phyloP scores from a whole-genome alignment of 208 protist genomes.

The Trypanosoma vivax region DNA sequence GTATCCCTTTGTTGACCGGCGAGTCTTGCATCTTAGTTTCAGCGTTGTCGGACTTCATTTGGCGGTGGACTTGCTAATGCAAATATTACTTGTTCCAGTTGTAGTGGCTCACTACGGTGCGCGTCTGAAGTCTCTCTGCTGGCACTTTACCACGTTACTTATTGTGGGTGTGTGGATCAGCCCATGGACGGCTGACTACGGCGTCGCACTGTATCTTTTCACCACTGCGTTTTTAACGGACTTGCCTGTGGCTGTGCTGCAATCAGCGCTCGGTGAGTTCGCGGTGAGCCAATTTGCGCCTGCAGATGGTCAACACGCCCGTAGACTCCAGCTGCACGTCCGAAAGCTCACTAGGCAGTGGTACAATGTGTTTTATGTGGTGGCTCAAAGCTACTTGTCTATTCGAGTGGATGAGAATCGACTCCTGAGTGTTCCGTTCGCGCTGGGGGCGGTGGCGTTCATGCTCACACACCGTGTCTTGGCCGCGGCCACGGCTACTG shows the following conservation, averaged over 20 bases:
- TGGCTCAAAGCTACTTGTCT: background rate
- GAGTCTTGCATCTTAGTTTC: slow-evolving; percentile 27
- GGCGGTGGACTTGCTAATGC: slow-evolving; percentile 20
- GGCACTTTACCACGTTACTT: slow-evolving; percentile 5
- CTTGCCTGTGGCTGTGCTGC: slow-evolving; percentile 25
- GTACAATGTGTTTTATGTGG: slow-evolving; percentile 3
- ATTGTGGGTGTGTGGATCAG: slow-evolving; percentile 6
- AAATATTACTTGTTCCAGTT: slow-evolving; percentile 23
- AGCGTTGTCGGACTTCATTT: slow-evolving; percentile 32
- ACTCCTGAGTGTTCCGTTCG: background rate
- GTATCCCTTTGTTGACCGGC: slow-evolving; percentile 35
- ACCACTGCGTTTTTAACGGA: slow-evolving; percentile 30
- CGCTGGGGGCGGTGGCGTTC: slow-evolving; percentile 5
- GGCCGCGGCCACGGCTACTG: background rate
- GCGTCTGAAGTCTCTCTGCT: background rate
- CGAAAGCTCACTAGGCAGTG: slow-evolving; percentile 14
- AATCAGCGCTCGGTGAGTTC: background rate
- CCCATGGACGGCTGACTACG: slow-evolving; percentile 6
- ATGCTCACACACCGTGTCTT: background rate
- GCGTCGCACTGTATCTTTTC: slow-evolving; percentile 23
- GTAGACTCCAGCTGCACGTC: slow-evolving; percentile 4
- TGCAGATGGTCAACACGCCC: background rate
- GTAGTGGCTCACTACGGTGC: slow-evolving; percentile 1
- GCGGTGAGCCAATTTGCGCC: background rate
- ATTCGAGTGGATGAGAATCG: background rate